Percentiles rank a stretch among this genome's conserved stretches.
phyloP scores from a whole-genome alignment of 164 flowering plant species.

The Magnolia officinalis region DNA sequence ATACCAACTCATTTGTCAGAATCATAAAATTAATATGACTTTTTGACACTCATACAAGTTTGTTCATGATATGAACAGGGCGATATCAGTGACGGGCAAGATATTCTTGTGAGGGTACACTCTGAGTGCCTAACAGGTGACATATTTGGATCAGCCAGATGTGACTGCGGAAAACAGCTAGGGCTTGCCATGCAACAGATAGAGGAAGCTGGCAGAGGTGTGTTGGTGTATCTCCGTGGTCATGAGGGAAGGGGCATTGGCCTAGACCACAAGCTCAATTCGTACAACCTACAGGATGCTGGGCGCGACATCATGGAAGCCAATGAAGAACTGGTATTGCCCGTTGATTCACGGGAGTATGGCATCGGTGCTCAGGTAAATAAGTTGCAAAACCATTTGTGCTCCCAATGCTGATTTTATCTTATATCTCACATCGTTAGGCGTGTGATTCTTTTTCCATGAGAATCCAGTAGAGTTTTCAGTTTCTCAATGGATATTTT shows the following conservation, averaged over 20 bases:
- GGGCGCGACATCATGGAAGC: conserved; percentile 97
- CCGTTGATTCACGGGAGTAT: conserved; percentile 93
- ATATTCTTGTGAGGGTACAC: conserved; percentile 94
- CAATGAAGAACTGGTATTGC: conserved; percentile 87
- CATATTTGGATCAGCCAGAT: conserved; percentile 93
- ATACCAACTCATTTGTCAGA: too few relatives aligned
- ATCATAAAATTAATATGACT: not conserved
- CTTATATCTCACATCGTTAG: not conserved
- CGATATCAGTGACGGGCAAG: conserved; percentile 87
- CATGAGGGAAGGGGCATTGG: conserved; percentile 99
- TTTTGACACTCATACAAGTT: not conserved
- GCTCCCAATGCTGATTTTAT: not conserved
- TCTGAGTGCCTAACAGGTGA: conserved; percentile 98
- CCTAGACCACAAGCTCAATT: conserved; percentile 91
- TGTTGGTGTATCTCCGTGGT: conserved; percentile 89
- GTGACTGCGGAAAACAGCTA: conserved; percentile 88
- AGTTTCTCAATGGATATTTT: not conserved
- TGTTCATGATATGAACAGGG: conserved; percentile 51
- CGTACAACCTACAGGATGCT: conserved; percentile 88
- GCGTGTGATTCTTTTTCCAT: not conserved
- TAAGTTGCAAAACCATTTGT: not conserved
- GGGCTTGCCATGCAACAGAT: conserved; percentile 93
- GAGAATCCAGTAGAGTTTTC: not conserved
- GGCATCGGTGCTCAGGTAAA: conserved; percentile 99
- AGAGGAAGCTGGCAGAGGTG: conserved; percentile 84